Percentiles rank a stretch among this genome's conserved stretches.
These are phyloP conservation scores for Aspergillus cavernicola DNA, from an alignment of 495 filamentous ascomycete genomes.

Conservation along the genomic window DNA sequence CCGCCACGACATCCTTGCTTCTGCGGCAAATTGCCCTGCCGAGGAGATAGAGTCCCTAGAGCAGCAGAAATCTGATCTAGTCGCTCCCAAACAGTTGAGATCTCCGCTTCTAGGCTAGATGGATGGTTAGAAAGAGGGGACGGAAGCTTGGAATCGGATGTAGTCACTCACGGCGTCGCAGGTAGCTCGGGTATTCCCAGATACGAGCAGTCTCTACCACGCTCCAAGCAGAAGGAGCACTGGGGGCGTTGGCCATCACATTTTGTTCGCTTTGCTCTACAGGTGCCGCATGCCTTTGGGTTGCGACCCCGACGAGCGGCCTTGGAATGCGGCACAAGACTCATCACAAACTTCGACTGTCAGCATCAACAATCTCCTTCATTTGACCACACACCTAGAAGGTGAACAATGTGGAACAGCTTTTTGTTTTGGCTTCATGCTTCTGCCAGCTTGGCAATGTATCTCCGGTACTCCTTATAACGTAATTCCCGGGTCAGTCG, in stretches of 20 bases:
- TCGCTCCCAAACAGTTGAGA: background rate
- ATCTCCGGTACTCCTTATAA: no score
- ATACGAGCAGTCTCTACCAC: conserved; percentile 4
- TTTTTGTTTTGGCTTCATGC: no score
- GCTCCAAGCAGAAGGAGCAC: conserved; percentile 2
- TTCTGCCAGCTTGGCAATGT: no score
- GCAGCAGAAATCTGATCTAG: background rate
- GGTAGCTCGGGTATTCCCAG: background rate
- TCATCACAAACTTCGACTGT: no score
- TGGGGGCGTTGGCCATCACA: conserved; percentile 3
- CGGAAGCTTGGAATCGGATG: no score
- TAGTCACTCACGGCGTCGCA: background rate
- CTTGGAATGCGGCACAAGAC: background rate
- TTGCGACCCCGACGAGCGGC: background rate
- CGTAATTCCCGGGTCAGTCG: no score
- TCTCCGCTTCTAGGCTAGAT: background rate
- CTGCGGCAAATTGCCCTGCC: background rate
- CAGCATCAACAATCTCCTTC: no score
- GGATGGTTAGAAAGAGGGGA: background rate
- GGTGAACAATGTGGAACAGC: no score
- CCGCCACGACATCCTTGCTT: no score
- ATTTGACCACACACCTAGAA: no score
- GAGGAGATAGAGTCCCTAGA: background rate
- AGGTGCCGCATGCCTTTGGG: conserved; percentile 1
- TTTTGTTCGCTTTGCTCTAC: conserved; percentile 5